phyloP scores from a whole-genome alignment of 2,329 filamentous ascomycete species.

The Teratosphaeria gauchensis region DNA sequence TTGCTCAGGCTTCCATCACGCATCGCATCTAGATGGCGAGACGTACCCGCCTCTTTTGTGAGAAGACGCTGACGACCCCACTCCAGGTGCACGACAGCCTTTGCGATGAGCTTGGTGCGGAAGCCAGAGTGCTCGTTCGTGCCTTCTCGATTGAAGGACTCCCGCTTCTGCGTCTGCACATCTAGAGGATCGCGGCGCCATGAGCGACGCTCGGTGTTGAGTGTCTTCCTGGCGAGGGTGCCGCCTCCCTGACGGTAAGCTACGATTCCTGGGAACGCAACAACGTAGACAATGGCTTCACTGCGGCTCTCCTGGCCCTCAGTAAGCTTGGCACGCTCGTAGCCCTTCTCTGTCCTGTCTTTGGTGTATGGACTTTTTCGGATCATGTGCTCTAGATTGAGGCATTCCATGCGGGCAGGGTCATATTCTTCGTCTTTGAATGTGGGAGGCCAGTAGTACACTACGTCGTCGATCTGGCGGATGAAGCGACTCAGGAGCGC shows the following conservation, averaged over 20 bases:
- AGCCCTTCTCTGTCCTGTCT: conserved; percentile 3
- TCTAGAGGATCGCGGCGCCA: neutral
- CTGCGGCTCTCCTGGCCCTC: conserved; percentile 6
- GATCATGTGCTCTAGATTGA: conserved; percentile 19
- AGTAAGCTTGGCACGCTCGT: conserved; percentile 11
- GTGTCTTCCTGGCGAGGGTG: conserved; percentile 9
- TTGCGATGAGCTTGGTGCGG: conserved; percentile 18
- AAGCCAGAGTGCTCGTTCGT: conserved; percentile 15
- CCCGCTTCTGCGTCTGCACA: neutral
- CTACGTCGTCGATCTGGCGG: conserved; percentile 11
- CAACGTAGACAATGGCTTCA: conserved; percentile 21
- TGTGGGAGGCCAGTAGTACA: conserved; percentile 22
- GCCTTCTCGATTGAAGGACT: neutral
- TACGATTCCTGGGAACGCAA: conserved; percentile 18
- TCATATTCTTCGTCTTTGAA: conserved; percentile 26
- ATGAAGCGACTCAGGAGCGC: conserved; percentile 14
- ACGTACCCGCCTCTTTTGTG: conserved; percentile 22
- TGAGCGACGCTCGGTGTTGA: conserved; percentile 9
- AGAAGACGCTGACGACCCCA: conserved; percentile 23
- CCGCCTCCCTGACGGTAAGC: conserved; percentile 21
- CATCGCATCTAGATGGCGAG: conserved; percentile 16
- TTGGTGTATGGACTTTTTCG: conserved; percentile 14
- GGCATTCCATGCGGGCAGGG: conserved; percentile 18
- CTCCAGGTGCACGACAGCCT: conserved; percentile 17
- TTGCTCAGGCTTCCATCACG: conserved; percentile 11